phyloP scores from a whole-genome alignment of 768 basidiomycete genomes.

The Pleurotus tuoliensis region DNA sequence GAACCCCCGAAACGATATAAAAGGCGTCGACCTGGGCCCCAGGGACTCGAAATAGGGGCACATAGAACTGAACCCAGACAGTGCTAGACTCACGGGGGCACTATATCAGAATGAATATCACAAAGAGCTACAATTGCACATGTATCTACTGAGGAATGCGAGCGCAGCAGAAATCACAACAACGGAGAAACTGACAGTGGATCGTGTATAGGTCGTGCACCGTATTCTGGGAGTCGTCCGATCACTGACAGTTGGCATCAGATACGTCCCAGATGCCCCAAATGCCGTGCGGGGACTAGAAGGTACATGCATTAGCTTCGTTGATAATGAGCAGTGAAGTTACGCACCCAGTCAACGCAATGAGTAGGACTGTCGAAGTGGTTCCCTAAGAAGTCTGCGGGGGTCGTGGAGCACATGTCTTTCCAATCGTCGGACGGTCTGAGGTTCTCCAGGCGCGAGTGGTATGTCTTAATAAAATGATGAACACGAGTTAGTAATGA shows the following conservation, averaged over 20 bases:
- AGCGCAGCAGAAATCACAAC: no score
- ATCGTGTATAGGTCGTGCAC: no score
- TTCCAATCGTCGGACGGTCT: neutral
- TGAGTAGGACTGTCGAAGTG: neutral
- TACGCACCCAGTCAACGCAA: neutral
- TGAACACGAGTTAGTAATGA: neutral
- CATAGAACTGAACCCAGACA: no score
- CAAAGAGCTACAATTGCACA: no score
- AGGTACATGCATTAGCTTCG: neutral
- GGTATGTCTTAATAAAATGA: neutral
- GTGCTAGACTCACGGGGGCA: no score
- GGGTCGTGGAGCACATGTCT: neutral
- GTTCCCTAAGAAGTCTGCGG: neutral
- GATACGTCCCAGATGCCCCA: conserved; percentile 1
- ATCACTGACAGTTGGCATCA: neutral
- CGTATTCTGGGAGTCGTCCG: no score
- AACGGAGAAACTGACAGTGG: no score
- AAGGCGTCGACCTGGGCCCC: no score
- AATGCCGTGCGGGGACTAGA: neutral
- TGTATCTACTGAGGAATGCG: no score
- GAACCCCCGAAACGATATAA: no score
- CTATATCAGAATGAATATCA: no score
- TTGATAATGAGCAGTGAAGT: neutral
- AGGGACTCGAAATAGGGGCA: no score
- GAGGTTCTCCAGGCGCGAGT: neutral